Evolutionary conservation across 2,329 filamentous ascomycete species (phyloP).

Genomic region (Elsinoe necatrix): DNA sequence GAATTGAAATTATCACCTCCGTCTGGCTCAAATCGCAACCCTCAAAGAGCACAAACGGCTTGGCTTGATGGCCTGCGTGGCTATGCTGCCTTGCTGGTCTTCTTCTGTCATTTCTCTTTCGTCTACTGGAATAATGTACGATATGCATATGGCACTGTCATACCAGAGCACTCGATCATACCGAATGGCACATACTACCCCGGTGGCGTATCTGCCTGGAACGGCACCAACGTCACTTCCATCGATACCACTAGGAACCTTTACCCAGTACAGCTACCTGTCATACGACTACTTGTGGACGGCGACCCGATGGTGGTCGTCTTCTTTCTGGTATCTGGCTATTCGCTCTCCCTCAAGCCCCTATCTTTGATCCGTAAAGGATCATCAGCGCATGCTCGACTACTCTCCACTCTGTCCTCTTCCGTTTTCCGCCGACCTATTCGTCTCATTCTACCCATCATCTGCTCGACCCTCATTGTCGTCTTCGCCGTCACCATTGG

Average conservation of each 20-base stretch:
- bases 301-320: conserved; percentile 51
- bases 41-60: conserved; percentile 36
- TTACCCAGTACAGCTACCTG: conserved; percentile 41
- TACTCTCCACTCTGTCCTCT: conserved; percentile 17
- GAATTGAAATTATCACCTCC: background rate
- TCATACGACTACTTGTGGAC: conserved; percentile 47
- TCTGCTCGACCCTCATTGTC: conserved; percentile 20
- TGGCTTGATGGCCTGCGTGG: conserved; percentile 59
- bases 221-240: conserved; percentile 2
- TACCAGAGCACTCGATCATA: conserved; percentile 17
- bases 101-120: conserved; percentile 50
- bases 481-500: conserved; percentile 9
- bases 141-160: conserved; percentile 16
- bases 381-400: conserved; percentile 21
- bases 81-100: conserved; percentile 59
- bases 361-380: conserved; percentile 25
- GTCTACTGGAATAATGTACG: conserved; percentile 16
- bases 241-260: background rate
- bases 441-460: conserved; percentile 20
- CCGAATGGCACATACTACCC: conserved; percentile 22
- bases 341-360: conserved; percentile 45
- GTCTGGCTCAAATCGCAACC: background rate
- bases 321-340: conserved; percentile 56
- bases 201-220: conserved; percentile 25
- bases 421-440: conserved; percentile 22